Base-by-base conservation (phyloP, 768 basidiomycete species). In the Hortiboletus flavorubellus region DNA sequence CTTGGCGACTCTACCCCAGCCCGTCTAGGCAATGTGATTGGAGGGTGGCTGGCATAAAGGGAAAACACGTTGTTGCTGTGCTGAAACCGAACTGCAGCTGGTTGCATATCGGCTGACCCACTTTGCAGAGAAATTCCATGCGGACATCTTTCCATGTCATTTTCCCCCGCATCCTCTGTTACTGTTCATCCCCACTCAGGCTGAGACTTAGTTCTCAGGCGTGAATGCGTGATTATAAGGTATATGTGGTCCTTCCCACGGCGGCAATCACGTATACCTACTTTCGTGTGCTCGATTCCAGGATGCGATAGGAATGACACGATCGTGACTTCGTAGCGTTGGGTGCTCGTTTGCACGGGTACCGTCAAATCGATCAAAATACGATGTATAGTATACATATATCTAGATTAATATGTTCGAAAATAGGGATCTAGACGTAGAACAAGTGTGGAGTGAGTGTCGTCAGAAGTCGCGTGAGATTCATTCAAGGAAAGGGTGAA, bases 111-210 rank as follows among this genome's bases (percentile, higher is more conserved):
- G 8, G 31, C 31, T 33, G 31, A 26, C 26, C 5, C 3, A 26
- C 34, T 9, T 9, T 14, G 14, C 12, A 14, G 34, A 35, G 9
- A 11, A 26, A 26, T 26, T 26, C 26, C 26, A 26, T 5, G 31
- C 44, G 54, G 54, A 56, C 54, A 23, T 5, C 31, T 53, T 44
- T 40, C 54, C 53, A 16, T 45, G n/a, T 34, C 18, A 15, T 23
- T 26, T 26, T 3, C 6, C 34, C 34, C 34, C 40, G 26, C 43
- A 21, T 39, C 50, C 30, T 33, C 30, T 23, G 30, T 1, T 18
- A 18, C 35, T 12, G 18, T 41, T n/a, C 12, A 35, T 26, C n/a
- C n/a, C n/a, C n/a, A n/a, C n/a, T n/a, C 11, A 39, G 33, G 11
- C 12, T 37, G 33, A 46, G 16, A 37, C 47, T 31, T 44, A 33